These are phyloP conservation scores for Hymenoscyphus fructigenus DNA, from an alignment of 2,329 filamentous ascomycete species.

Conservation along the genomic window DNA sequence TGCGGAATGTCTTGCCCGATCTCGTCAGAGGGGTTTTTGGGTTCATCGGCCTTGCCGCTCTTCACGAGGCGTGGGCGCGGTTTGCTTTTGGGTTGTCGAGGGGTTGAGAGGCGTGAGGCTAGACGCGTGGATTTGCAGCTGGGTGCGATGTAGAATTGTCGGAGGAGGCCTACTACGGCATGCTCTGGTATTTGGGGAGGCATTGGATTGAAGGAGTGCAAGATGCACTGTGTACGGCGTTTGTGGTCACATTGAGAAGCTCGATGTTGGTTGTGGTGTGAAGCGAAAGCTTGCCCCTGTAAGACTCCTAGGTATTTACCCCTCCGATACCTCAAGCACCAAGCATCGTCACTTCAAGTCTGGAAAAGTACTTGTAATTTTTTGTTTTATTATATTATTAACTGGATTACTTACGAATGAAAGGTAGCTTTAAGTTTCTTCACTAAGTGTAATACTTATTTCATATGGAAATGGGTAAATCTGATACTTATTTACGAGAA, in stretches of 20 bases:
- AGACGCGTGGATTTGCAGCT: conserved; percentile 19
- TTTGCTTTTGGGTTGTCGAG: background rate
- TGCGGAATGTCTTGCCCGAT: too few relatives aligned
- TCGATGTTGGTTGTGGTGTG: background rate
- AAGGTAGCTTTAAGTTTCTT: too few relatives aligned
- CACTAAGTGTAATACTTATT: too few relatives aligned
- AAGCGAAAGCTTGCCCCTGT: background rate
- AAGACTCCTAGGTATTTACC: too few relatives aligned
- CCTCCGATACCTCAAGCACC: too few relatives aligned
- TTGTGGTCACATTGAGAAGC: background rate
- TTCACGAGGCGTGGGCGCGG: background rate
- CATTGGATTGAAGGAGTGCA: conserved; percentile 25
- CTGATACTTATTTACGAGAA: too few relatives aligned
- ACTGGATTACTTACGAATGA: too few relatives aligned
- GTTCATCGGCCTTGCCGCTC: background rate
- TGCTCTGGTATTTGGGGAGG: conserved; percentile 29
- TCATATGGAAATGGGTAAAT: too few relatives aligned
- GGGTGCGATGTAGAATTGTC: conserved; percentile 28
- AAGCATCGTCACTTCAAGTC: too few relatives aligned
- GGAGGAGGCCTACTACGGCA: conserved; percentile 29
- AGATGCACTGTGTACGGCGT: background rate
- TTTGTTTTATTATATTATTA: too few relatives aligned
- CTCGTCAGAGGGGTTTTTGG: too few relatives aligned
- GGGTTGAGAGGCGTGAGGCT: background rate
- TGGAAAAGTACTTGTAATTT: too few relatives aligned